Conservation (phyloP, 345 rosid genomes). For the Syzygium grande region DNA sequence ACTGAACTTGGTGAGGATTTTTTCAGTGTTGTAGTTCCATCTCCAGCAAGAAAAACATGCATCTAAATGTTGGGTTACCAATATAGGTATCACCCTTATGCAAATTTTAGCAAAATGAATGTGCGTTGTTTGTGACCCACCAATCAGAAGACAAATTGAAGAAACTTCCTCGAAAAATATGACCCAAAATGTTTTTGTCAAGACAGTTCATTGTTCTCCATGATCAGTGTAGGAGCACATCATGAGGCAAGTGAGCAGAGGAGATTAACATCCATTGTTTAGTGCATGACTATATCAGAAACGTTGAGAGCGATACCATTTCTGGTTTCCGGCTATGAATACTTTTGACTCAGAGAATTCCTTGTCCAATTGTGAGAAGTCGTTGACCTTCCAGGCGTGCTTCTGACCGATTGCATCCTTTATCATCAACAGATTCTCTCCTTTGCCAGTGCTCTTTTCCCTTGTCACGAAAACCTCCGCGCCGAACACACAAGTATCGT, state of each 20-base stretch:
- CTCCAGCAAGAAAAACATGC: background rate
- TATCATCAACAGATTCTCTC: constrained; percentile 20
- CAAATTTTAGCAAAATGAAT: background rate
- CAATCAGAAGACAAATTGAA: background rate
- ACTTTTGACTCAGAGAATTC: constrained; percentile 7
- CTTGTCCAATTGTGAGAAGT: constrained; percentile 11
- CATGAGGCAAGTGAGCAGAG: background rate
- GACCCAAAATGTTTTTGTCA: background rate
- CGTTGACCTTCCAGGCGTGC: constrained; percentile 25
- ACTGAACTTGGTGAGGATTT: background rate
- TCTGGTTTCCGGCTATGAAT: constrained; percentile 16
- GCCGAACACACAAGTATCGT: constrained; percentile 29
- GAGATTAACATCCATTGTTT: background rate
- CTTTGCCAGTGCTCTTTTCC: constrained; percentile 23
- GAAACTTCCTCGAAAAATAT: background rate
- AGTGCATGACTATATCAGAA: background rate
- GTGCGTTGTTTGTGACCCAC: background rate
- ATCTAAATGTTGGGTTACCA: background rate
- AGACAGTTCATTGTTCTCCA: background rate
- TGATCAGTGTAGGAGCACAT: background rate
- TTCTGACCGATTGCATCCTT: constrained; percentile 4
- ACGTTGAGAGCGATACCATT: constrained; percentile 18
- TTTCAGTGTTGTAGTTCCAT: background rate
- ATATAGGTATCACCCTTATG: background rate
- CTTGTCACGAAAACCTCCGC: constrained; percentile 29